Conservation (phyloP, 1,139 yeast genomes). For the Hemisphaericaspora subhashii region DNA sequence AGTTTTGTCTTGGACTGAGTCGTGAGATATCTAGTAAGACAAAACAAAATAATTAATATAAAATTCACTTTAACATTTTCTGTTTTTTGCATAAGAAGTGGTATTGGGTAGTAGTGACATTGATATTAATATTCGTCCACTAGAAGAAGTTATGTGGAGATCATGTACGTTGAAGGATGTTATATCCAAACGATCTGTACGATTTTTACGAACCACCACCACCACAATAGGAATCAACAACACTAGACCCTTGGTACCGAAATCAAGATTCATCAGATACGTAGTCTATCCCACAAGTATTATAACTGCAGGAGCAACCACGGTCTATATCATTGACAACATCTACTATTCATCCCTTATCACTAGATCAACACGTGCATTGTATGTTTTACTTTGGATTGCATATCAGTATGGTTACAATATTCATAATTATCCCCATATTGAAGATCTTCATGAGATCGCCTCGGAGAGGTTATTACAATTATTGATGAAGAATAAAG, state of each 20-base stretch:
- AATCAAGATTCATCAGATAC: neutral
- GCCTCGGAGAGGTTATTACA: slow-evolving; percentile 57
- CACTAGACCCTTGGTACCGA: neutral
- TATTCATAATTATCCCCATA: slow-evolving; percentile 38
- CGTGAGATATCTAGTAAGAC: too few species aligned
- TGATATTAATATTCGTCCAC: too few species aligned
- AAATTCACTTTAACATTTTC: too few species aligned
- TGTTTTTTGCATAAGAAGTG: too few species aligned
- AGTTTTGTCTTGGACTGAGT: too few species aligned
- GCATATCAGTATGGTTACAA: slow-evolving; percentile 61
- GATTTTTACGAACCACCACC: neutral
- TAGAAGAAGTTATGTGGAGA: too few species aligned
- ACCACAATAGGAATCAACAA: too few species aligned
- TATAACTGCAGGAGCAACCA: slow-evolving; percentile 13
- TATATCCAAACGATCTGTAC: neutral
- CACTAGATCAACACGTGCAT: slow-evolving; percentile 52
- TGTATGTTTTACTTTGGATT: slow-evolving; percentile 48
- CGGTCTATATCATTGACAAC: slow-evolving; percentile 39
- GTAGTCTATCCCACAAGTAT: slow-evolving; percentile 8
- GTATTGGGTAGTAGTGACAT: too few species aligned
- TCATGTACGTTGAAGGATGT: neutral
- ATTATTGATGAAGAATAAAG: slow-evolving; percentile 59
- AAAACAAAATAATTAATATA: too few species aligned
- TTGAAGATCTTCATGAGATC: slow-evolving; percentile 57
- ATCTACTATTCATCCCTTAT: slow-evolving; percentile 48